Percentiles rank a stretch among this genome's conserved stretches.
Evolutionary conservation across 2,329 filamentous ascomycete species (phyloP).

Genomic region (Stagonosporopsis chrysanthemi): DNA sequence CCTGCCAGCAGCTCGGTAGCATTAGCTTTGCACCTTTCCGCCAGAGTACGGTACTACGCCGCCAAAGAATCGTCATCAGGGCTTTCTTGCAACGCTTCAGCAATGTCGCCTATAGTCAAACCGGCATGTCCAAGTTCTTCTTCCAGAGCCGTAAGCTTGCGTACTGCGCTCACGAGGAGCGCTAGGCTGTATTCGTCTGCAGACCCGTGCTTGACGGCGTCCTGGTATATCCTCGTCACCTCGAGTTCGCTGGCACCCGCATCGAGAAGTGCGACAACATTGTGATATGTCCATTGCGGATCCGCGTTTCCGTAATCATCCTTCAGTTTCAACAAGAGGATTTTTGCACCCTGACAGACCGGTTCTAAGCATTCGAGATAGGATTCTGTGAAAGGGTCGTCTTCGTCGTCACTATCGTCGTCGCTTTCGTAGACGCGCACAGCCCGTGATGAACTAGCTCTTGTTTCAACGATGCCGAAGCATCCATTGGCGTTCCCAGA

Average conservation of each 20-base stretch:
- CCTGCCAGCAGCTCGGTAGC: no score
- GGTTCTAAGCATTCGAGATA: not conserved
- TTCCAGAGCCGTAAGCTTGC: not conserved
- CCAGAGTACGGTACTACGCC: not conserved
- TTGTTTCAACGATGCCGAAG: not conserved
- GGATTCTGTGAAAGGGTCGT: not conserved
- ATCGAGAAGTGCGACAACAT: not conserved
- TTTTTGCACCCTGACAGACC: not conserved
- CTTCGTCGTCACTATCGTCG: not conserved
- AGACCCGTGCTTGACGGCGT: not conserved
- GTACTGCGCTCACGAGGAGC: not conserved
- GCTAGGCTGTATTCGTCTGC: not conserved
- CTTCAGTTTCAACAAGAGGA: not conserved
- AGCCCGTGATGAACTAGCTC: no score
- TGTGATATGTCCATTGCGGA: not conserved
- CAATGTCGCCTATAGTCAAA: not conserved
- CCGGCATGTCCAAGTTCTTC: not conserved
- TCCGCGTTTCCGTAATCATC: not conserved
- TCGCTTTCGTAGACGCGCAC: not conserved
- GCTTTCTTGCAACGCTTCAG: not conserved
- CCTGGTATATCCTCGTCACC: not conserved
- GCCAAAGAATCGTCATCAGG: not conserved
- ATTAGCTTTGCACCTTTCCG: no score
- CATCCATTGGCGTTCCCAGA: not conserved
- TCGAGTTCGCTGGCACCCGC: not conserved